Percentiles rank a stretch among this genome's conserved stretches.
Conservation (phyloP, 2,329 filamentous ascomycete genomes). For the Penicillium capsulatum region DNA sequence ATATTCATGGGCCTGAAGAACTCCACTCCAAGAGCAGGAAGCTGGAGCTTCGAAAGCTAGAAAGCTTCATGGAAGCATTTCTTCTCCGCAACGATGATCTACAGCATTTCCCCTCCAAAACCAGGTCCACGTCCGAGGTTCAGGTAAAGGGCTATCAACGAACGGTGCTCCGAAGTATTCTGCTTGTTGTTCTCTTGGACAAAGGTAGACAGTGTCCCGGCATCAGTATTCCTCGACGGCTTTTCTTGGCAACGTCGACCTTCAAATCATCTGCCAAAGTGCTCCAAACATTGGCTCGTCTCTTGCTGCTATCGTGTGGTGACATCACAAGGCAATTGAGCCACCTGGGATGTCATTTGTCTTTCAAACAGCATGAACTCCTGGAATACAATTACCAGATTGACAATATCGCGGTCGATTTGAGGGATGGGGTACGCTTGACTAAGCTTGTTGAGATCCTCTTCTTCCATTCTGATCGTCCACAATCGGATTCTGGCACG, state of each 20-base stretch:
- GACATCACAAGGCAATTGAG: conserved; percentile 54
- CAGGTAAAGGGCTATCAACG: conserved; percentile 51
- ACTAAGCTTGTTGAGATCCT: conserved; percentile 57
- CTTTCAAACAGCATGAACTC: conserved; percentile 53
- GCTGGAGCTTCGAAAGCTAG: conserved; percentile 41
- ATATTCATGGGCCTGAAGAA: conserved; percentile 4
- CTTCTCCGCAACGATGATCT: conserved; percentile 57
- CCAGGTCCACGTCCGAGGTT: conserved; percentile 36
- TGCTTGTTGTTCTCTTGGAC: conserved; percentile 59
- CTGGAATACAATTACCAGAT: conserved; percentile 58
- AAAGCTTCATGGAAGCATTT: conserved; percentile 54
- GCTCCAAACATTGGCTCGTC: conserved; percentile 48
- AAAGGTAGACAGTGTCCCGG: conserved; percentile 44
- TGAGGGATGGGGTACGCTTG: conserved; percentile 59
- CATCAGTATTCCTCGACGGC: conserved; percentile 34
- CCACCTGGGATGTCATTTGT: conserved; percentile 55
- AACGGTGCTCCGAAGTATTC: conserved; percentile 55
- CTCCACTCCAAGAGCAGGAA: too few species aligned
- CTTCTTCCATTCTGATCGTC: conserved; percentile 42
- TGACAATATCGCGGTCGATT: conserved; percentile 58
- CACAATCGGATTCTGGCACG: conserved; percentile 31
- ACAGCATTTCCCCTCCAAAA: conserved; percentile 18
- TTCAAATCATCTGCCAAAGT: conserved; percentile 56
- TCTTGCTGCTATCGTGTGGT: conserved; percentile 57
- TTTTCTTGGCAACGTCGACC: conserved; percentile 51